These are phyloP conservation scores for Picea abies DNA, from an alignment of 83 land plant species.

Conservation along the genomic window DNA sequence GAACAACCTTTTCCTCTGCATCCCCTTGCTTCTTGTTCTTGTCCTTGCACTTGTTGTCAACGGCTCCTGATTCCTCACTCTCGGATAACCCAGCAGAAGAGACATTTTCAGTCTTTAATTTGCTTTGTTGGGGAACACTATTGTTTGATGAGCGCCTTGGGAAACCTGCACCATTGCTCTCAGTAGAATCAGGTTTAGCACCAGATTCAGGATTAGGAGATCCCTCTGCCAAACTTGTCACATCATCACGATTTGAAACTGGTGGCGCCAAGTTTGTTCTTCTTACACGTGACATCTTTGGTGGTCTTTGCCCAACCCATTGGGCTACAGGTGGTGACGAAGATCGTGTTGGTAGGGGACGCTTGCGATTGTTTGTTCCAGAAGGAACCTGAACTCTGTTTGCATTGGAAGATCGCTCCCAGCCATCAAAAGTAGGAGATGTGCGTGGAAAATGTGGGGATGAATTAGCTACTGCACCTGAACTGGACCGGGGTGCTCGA, in stretches of 20 bases:
- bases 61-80: conserved; percentile 90
- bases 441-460: conserved; percentile 58
- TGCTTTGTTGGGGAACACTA: conserved; percentile 37
- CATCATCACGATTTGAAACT: conserved; percentile 62
- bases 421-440: conserved; percentile 50
- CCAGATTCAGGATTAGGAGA: conserved; percentile 40
- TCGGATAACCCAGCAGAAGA: conserved; percentile 74
- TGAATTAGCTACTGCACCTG: conserved; percentile 36
- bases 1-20: conserved; percentile 29
- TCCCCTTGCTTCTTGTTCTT: conserved; percentile 50
- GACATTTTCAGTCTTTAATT: conserved; percentile 60
- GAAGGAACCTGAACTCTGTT: conserved; percentile 51
- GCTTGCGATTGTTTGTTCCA: conserved; percentile 72
- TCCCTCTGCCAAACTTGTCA: conserved; percentile 22
- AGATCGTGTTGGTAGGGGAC: conserved; percentile 71
- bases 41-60: conserved; percentile 67
- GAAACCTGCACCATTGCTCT: conserved; percentile 40
- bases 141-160: conserved; percentile 42
- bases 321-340: conserved; percentile 87
- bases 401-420: conserved; percentile 55
- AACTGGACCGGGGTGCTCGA: conserved; percentile 73
- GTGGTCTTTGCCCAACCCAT: conserved; percentile 94
- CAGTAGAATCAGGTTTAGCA: conserved; percentile 41
- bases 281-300: conserved; percentile 75
- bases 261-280: conserved; percentile 74